Evolutionary conservation across 345 rosid species (phyloP), one percentile per base, ranked within the genome.

Genomic region (Citrus maxima): DNA sequence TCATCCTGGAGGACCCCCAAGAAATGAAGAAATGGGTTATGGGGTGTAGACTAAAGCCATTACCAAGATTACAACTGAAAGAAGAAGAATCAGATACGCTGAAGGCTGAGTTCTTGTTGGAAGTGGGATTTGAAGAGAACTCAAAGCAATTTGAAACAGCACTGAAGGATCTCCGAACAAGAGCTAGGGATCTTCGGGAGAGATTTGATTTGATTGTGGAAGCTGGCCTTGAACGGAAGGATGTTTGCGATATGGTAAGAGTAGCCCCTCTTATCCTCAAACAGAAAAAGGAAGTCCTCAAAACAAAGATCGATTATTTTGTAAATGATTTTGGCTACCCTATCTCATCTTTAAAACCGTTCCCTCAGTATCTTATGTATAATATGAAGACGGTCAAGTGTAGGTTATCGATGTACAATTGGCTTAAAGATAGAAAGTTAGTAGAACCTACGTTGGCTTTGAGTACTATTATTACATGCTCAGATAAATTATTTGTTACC

Each of bases 171-270:
- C 88, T 89, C 80, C 89, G 97, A 68, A 95, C 93, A 72, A 88
- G 78, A 32, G 93, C 93, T 77, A 72, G 77, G 37, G 88, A 91
- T 73, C 86, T 93, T 55, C 97, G 85, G 61, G 93, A 91, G 80
- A 88, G 99, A 88, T 93, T 91, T 82, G 89, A 95, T 86, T 87
- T 83, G 32, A 76, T 95, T 51, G 86, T 88, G 75, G 83, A 80
- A 70, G 90, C 90, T 46, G 97, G 95, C 75, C 73, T 93, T 85
- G 90, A 89, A 60, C 81, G 78, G 80, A 78, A 86, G 60, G 92
- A 88, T 59, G 95, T 87, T 72, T 69, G 76, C 0, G 70, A 80
- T 74, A 91, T 95, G 88, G 79, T 95, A 35, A 83, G 70, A 61
- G 74, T 78, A 51, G 80, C 91, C 60, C 98, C 98, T 83, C 93